Conservation (phyloP, 1,139 yeast genomes). For the Lodderomyces theae region DNA sequence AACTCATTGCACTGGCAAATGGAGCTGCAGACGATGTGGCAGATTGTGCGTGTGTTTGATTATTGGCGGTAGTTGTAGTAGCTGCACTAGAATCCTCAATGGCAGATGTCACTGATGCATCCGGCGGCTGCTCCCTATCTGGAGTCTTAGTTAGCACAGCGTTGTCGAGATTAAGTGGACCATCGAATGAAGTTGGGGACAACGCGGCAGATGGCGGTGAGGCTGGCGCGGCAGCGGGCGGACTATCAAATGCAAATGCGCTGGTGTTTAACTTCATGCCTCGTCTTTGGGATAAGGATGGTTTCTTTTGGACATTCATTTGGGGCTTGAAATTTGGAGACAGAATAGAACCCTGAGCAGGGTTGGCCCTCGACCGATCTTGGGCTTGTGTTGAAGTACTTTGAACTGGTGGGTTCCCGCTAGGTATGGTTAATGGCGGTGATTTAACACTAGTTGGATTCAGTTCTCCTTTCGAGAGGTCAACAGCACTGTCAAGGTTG, state of each 20-base stretch:
- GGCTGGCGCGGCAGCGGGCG: conserved; percentile 6
- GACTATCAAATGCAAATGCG: conserved; percentile 21
- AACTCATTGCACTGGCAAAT: conserved; percentile 6
- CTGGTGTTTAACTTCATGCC: conserved; percentile 50
- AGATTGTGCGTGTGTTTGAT: no score
- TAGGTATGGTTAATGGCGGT: neutral
- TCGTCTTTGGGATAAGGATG: conserved; percentile 58
- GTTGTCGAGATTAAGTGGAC: conserved; percentile 4
- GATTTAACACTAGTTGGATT: neutral
- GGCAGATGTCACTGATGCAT: no score
- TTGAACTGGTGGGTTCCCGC: neutral
- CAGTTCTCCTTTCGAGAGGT: neutral
- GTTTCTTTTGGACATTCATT: conserved; percentile 25
- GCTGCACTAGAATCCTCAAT: neutral
- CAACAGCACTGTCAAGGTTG: neutral
- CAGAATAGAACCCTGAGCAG: neutral
- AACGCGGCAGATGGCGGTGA: conserved; percentile 4
- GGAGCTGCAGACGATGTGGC: no score
- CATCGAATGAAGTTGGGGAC: conserved; percentile 3
- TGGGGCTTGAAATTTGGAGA: conserved; percentile 17
- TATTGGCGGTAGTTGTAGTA: no score
- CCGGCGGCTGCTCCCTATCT: neutral
- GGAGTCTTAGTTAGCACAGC: neutral
- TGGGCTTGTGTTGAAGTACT: neutral
- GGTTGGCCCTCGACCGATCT: no score